Evolutionary conservation across 108 stramenopile genomes (phyloP).

Genomic region (Mediolabrus comicus): DNA sequence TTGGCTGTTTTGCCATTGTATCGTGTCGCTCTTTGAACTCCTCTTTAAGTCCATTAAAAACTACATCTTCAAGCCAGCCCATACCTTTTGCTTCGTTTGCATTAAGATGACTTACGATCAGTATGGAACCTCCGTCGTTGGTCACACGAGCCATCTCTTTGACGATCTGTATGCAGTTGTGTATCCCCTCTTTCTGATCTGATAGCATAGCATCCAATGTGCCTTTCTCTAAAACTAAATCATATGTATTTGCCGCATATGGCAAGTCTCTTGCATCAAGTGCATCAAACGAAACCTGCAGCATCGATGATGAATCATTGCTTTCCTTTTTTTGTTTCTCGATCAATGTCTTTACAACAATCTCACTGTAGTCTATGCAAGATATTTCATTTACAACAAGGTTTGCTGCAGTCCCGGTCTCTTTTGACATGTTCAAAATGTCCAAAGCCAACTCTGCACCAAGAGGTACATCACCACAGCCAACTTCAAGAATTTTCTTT

Average conservation of each 20-base stretch:
- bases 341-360: constrained; percentile 59
- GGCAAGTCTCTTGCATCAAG: constrained; percentile 66
- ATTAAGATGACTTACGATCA: constrained; percentile 76
- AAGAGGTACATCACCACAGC: constrained; percentile 83
- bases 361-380: constrained; percentile 71
- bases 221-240: constrained; percentile 81
- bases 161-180: constrained; percentile 61
- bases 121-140: constrained; percentile 46
- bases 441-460: constrained; percentile 47
- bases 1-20: neutral
- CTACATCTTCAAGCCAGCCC: constrained; percentile 64
- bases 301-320: neutral
- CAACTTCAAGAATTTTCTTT: constrained; percentile 71
- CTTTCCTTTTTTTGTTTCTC: constrained; percentile 25
- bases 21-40: constrained; percentile 11
- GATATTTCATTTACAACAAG: constrained; percentile 50
- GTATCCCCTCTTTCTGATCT: constrained; percentile 47
- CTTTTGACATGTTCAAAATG: constrained; percentile 27
- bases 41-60: constrained; percentile 59
- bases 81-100: constrained; percentile 55
- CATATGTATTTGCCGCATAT: constrained; percentile 42
- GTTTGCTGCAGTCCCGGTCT: constrained; percentile 10
- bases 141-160: constrained; percentile 66
- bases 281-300: constrained; percentile 44
- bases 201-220: constrained; percentile 87